Evolutionary conservation across 495 filamentous ascomycete species (phyloP).

Genomic region (Aspergillus sclerotiicarbonarius): DNA sequence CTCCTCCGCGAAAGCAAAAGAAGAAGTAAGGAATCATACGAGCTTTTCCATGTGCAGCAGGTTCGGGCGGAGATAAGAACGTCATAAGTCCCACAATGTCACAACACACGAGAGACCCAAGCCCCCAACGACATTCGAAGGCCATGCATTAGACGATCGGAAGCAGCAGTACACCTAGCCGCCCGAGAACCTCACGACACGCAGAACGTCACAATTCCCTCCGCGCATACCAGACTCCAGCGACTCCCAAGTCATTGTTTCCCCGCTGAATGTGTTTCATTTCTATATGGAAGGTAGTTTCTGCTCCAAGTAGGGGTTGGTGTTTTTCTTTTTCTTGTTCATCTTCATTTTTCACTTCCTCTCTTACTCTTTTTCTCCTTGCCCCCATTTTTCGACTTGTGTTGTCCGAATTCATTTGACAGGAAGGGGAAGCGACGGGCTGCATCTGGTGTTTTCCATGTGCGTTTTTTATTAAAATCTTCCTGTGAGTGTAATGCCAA

Average conservation of each 20-base stretch:
- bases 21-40: slow-evolving; percentile 79
- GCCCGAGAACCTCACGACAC: slow-evolving; percentile 20
- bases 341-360: slow-evolving; percentile 14
- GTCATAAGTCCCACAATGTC: slow-evolving; percentile 19
- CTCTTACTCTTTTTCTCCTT: slow-evolving; percentile 17
- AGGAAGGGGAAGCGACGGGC: slow-evolving; percentile 34
- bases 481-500: slow-evolving; percentile 34
- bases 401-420: slow-evolving; percentile 34
- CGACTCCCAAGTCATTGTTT: slow-evolving; percentile 21
- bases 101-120: slow-evolving; percentile 21
- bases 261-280: slow-evolving; percentile 22
- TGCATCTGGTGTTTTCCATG: slow-evolving; percentile 31
- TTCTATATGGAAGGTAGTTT: slow-evolving; percentile 28
- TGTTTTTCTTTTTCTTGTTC: slow-evolving; percentile 22
- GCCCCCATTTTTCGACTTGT: slow-evolving; percentile 25
- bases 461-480: slow-evolving; percentile 30
- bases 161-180: slow-evolving; percentile 18
- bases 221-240: slow-evolving; percentile 21
- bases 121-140: slow-evolving; percentile 24
- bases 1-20: slow-evolving; percentile 88
- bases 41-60: slow-evolving; percentile 83
- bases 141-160: slow-evolving; percentile 25
- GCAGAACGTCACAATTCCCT: slow-evolving; percentile 22
- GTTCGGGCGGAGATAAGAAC: slow-evolving; percentile 88
- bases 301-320: slow-evolving; percentile 18